Base-by-base conservation (phyloP, 306 rosid species). In the Quercus mongolica region DNA sequence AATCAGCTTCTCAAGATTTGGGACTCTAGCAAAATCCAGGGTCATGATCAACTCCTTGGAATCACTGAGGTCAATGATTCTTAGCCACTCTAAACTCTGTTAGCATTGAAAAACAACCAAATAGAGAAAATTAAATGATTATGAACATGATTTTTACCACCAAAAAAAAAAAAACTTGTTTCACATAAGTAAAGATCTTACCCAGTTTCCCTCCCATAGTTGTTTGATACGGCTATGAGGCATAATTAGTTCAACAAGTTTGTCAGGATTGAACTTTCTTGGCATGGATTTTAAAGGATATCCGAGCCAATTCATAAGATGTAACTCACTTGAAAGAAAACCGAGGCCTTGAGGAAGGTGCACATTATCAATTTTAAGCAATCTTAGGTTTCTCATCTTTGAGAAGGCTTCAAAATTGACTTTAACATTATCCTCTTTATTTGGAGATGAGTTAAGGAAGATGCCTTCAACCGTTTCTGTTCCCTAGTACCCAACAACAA, bases 211-310 rank as follows among this genome's bases (percentile, higher is more conserved):
- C 21, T 78, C 18, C 87, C 90, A 83, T 3, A 87, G 78, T 8
- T 73, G 20, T 51, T 54, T 19, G 25, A 87, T 4, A 6, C 13
- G 9, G 51, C 85, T 86, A 12, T 56, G 1, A 1, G 58, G 71
- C 74, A 86, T 6, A 14, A 20, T 28, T 23, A 85, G 49, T 7
- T 72, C 21, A 14, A 82, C 80, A 20, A 87, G 84, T 0, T 78
- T 82, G 38, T 71, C 35, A 0, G 72, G 49, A 2, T 31, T 20
- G 64, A 80, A 80, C 9, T 69, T 58, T 2, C 3, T 2, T 4
- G 84, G 84, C 76, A 86, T 69, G 18, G 77, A 86, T 2, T 65
- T 71, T 21, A 61, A 38, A 28, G 86, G 90, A 46, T 79, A 87
- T 5, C 5, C 6, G 0, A 7, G 18, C 90, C 86, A 87, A 4